phyloP scores from a whole-genome alignment of 108 stramenopile genomes.

The Nannochloropsis oceanica region DNA sequence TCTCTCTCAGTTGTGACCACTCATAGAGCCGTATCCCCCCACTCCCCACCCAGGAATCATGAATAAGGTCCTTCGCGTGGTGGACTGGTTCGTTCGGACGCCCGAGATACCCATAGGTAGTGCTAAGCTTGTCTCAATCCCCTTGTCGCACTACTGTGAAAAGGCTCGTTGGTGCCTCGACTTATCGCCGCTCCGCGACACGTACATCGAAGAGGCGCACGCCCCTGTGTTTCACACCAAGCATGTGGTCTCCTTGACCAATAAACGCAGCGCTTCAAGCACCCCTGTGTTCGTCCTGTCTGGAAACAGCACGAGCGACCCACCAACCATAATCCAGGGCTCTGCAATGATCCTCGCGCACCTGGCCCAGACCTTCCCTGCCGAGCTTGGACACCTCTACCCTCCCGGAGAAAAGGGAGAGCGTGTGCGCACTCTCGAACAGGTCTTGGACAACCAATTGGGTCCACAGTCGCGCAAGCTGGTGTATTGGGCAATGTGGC shows the following conservation, averaged over 20 bases:
- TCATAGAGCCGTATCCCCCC: too few species aligned
- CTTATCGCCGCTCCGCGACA: background rate
- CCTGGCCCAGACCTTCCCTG: background rate
- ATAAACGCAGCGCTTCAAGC: background rate
- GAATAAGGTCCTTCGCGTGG: background rate
- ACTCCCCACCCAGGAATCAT: background rate
- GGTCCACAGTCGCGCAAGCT: background rate
- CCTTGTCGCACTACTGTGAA: background rate
- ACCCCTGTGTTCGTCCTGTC: background rate
- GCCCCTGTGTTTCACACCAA: background rate
- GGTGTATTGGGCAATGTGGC: background rate
- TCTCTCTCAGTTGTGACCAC: too few species aligned
- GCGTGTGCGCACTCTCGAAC: background rate
- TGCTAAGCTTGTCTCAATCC: background rate
- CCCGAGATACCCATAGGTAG: background rate
- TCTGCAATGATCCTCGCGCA: background rate
- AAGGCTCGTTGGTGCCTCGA: background rate
- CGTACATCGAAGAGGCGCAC: background rate
- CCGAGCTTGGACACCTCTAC: background rate
- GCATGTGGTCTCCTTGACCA: background rate
- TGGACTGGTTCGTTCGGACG: background rate
- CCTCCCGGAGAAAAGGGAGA: background rate
- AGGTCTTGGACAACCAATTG: background rate
- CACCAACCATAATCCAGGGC: background rate
- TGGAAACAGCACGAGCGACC: background rate